Percentiles rank a stretch among this genome's conserved stretches.
Conservation (phyloP, 2,329 filamentous ascomycete species). For the Aphanocladium album region DNA sequence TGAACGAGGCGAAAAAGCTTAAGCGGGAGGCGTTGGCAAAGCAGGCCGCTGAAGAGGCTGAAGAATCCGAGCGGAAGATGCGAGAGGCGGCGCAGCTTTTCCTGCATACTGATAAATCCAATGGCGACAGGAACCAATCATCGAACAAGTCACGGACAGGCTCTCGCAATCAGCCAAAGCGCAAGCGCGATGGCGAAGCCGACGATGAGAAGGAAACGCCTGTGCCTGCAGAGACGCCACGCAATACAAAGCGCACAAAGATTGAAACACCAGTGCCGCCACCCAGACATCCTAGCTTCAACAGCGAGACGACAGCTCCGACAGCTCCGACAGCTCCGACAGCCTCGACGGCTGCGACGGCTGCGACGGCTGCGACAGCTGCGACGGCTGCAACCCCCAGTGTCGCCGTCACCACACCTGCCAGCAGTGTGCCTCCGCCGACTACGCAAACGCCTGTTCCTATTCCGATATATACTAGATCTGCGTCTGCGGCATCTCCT, state of each 20-base stretch:
- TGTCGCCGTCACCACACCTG: not conserved
- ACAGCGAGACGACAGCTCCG: constrained; percentile 21
- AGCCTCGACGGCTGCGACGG: not conserved
- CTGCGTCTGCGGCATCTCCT: constrained; percentile 26
- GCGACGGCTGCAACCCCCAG: too few species aligned
- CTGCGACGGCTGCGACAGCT: not conserved
- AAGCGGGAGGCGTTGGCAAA: constrained; percentile 62
- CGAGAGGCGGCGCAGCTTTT: constrained; percentile 42
- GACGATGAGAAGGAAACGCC: constrained; percentile 26
- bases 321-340: not conserved
- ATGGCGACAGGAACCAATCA: constrained; percentile 15
- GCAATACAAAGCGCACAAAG: constrained; percentile 47
- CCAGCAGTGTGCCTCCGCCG: constrained; percentile 18
- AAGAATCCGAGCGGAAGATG: constrained; percentile 52
- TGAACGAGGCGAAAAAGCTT: constrained; percentile 72
- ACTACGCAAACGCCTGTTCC: constrained; percentile 39
- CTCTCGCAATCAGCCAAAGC: constrained; percentile 34
- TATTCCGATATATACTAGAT: constrained; percentile 27
- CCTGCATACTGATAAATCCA: constrained; percentile 28
- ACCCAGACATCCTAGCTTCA: constrained; percentile 31
- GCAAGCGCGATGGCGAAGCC: constrained; percentile 38
- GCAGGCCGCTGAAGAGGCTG: constrained; percentile 57
- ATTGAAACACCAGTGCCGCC: constrained; percentile 53
- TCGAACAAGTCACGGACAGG: constrained; percentile 25
- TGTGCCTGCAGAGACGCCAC: constrained; percentile 28